Conservation (phyloP, 345 rosid genomes). For the Pugionium cornutum region DNA sequence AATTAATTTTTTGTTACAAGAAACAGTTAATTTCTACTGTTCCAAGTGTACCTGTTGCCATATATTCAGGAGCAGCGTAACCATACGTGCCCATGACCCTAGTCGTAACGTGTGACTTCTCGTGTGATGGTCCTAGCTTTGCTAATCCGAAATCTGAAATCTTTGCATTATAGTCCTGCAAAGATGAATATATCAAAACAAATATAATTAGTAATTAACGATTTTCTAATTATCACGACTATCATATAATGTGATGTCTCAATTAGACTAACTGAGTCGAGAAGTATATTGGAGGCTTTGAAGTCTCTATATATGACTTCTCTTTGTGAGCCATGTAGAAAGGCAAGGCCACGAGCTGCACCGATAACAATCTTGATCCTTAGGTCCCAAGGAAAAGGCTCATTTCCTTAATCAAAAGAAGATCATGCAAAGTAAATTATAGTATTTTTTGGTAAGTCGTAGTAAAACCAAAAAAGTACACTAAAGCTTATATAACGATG, state of each 20-base stretch:
- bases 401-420: slow-evolving; percentile 37
- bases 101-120: slow-evolving; percentile 74
- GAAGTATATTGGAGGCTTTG: slow-evolving; percentile 57
- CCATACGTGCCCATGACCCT: slow-evolving; percentile 56
- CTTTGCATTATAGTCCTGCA: slow-evolving; percentile 59
- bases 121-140: slow-evolving; percentile 61
- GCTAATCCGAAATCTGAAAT: slow-evolving; percentile 74
- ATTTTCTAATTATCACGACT: not conserved
- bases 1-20: no score
- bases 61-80: slow-evolving; percentile 69
- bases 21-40: not conserved
- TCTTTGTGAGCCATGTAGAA: slow-evolving; percentile 68
- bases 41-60: slow-evolving; percentile 56
- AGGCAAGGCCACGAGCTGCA: slow-evolving; percentile 80
- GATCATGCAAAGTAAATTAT: not conserved
- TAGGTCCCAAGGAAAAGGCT: slow-evolving; percentile 81
- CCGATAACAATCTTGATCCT: slow-evolving; percentile 73
- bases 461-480: no score
- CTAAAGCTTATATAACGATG: not conserved
- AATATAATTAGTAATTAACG: not conserved
- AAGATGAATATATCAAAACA: slow-evolving; percentile 1
- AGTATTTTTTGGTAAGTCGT: no score
- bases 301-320: slow-evolving; percentile 61
- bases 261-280: slow-evolving; percentile 61
- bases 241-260: not conserved